These are phyloP conservation scores for Zygoascus meyerae DNA, from an alignment of 1,139 yeast genomes.

Conservation along the genomic window DNA sequence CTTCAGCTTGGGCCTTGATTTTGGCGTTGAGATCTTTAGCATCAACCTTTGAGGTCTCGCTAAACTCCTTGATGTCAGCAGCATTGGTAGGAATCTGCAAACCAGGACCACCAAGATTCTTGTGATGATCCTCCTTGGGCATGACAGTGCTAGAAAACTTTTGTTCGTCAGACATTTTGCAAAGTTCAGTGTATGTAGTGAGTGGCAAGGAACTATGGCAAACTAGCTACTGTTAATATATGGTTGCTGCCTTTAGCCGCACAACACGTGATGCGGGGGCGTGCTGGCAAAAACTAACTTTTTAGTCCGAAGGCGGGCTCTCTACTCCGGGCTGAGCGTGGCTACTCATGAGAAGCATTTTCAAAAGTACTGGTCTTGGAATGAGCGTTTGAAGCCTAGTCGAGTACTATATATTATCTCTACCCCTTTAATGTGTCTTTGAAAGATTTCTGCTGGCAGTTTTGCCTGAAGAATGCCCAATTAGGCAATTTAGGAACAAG, in stretches of 20 bases:
- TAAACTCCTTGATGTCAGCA: slow-evolving; percentile 26
- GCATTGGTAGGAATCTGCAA: slow-evolving; percentile 27
- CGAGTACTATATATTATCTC: too few species aligned
- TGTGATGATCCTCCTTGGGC: slow-evolving; percentile 27
- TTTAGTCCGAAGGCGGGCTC: too few species aligned
- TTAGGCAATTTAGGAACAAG: slow-evolving; percentile 8
- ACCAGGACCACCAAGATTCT: slow-evolving; percentile 26
- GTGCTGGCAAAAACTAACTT: too few species aligned
- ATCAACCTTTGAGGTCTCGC: slow-evolving; percentile 27
- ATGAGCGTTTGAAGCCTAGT: too few species aligned
- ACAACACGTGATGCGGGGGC: slow-evolving; percentile 5
- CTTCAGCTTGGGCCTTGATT: slow-evolving; percentile 19
- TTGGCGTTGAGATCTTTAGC: slow-evolving; percentile 30
- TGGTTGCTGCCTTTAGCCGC: not conserved
- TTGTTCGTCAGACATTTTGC: slow-evolving; percentile 15
- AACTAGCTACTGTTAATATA: not conserved
- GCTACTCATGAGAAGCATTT: too few species aligned
- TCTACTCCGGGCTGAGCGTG: too few species aligned
- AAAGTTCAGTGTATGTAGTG: not conserved
- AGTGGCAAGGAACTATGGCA: slow-evolving; percentile 1
- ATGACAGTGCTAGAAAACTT: slow-evolving; percentile 28
- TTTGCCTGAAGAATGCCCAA: slow-evolving; percentile 9
- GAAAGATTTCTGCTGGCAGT: too few species aligned
- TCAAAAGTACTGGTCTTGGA: too few species aligned
- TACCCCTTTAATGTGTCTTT: too few species aligned